phyloP scores from a whole-genome alignment of 805 yeast species.

The Lipomyces oligophaga region DNA sequence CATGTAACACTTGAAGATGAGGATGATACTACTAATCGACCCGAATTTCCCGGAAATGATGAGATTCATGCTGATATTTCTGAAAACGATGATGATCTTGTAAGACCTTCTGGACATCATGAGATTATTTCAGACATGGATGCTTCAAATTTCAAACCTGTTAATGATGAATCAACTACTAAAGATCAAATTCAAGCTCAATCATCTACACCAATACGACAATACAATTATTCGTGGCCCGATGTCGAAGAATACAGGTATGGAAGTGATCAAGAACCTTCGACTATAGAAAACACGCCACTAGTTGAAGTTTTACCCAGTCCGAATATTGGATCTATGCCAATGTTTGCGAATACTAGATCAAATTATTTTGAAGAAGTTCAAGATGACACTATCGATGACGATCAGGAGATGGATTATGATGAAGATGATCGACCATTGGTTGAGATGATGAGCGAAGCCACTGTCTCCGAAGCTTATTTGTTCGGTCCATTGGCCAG shows the following conservation, averaged over 20 bases:
- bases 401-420: not conserved
- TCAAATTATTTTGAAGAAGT: not conserved
- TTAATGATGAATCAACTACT: not conserved
- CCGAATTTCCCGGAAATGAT: slow-evolving; percentile 13
- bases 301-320: slow-evolving; percentile 4
- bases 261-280: not conserved
- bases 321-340: not conserved
- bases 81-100: slow-evolving; percentile 1
- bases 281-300: slow-evolving; percentile 2
- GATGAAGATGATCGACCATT: slow-evolving; percentile 7
- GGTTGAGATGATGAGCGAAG: slow-evolving; percentile 3
- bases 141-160: not conserved
- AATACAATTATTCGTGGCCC: no score
- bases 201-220: not conserved
- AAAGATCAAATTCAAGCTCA: slow-evolving; percentile 1
- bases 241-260: not conserved
- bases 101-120: not conserved
- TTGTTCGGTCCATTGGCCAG: not conserved
- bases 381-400: not conserved
- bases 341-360: not conserved
- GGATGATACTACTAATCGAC: slow-evolving; percentile 6
- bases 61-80: slow-evolving; percentile 8
- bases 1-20: slow-evolving; percentile 15
- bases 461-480: not conserved
- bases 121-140: not conserved